Evolutionary conservation across 2,329 filamentous ascomycete genomes (phyloP), one percentile per base, ranked within the genome.

Genomic region (Aspergillus sp.): DNA sequence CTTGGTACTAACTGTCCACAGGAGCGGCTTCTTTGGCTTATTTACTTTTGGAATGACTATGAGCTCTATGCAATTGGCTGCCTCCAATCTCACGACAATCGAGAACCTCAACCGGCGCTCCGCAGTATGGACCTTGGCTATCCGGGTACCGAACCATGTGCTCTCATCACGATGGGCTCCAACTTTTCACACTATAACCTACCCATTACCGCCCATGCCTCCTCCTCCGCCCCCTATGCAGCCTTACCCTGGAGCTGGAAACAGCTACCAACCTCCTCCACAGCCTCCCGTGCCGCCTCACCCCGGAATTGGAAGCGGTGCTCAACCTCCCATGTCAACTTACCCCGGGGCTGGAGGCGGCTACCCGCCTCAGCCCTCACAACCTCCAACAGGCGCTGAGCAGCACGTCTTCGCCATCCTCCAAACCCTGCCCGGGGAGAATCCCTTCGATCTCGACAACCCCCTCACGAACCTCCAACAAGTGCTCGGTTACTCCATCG

Each of bases 71-170:
- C 85, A 88, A 61, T 87, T 91, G 66, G 83, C 88, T 40, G 75
- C 89, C 47, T 77, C 82, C 53, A 97, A 97, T 68, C 81, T 87
- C 47, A 96, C 93, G 1, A 96, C 91, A 17, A 88, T 99, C 58
- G 95, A 99, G 70, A 84, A 87, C 57, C 79, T 96, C 24, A 83
- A 80, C 62, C 79, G 80, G 56, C 83, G 80, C 60, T 81, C 77
- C 17, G 86, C 84, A 59, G 83, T 86, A 5, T 88, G 89, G 75
- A 86, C 87, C 51, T 77, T 98, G 33, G 93, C 93, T 1, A 84
- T 97, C 5, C 82, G 87, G 22, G 81, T 93, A 17, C 87, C 87
- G 17, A 76, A 75, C 5, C 67, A 75, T 5, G 70, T 79, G 15
- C 68, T 70, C 46, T 76, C 80, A 27, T 72, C 68, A 30, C 61